Conservation (phyloP, 2,329 filamentous ascomycete genomes). For the Phialophora macrospora region DNA sequence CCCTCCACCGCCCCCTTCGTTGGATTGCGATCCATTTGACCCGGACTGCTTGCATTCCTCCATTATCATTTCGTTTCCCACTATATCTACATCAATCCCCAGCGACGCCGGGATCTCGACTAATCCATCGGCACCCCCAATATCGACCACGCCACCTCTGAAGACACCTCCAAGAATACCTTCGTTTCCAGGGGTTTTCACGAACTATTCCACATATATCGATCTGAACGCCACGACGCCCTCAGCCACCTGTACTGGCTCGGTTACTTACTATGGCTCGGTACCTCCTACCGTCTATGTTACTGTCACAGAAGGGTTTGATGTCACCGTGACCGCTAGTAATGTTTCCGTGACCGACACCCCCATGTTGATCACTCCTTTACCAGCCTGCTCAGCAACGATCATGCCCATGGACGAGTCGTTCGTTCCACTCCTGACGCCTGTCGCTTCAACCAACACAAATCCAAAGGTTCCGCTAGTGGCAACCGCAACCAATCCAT, state of each 20-base stretch:
- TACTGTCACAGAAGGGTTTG: conserved; percentile 35
- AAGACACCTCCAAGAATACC: conserved; percentile 10
- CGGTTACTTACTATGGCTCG: conserved; percentile 33
- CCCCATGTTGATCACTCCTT: conserved; percentile 34
- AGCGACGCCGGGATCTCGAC: background rate
- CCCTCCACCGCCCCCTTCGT: background rate
- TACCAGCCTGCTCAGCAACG: conserved; percentile 31
- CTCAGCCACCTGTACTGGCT: conserved; percentile 30
- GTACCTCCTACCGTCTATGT: conserved; percentile 37
- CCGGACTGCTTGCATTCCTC: background rate
- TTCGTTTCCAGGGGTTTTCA: conserved; percentile 16
- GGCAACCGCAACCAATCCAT: conserved; percentile 1
- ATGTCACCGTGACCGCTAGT: conserved; percentile 35
- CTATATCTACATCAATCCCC: background rate
- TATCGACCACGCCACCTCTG: background rate
- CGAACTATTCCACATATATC: conserved; percentile 10
- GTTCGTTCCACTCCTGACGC: background rate
- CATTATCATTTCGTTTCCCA: background rate
- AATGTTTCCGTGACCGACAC: conserved; percentile 30
- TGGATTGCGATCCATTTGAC: background rate
- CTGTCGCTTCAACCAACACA: conserved; percentile 1
- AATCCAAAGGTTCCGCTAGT: conserved; percentile 4
- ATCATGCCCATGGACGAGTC: conserved; percentile 27
- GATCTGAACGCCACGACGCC: conserved; percentile 17
- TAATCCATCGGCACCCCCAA: conserved; percentile 2